A percentile compares a stretch with the other conserved stretches of the same genome.
Conservation (phyloP, 768 basidiomycete species). For the Mycena indigotica region DNA sequence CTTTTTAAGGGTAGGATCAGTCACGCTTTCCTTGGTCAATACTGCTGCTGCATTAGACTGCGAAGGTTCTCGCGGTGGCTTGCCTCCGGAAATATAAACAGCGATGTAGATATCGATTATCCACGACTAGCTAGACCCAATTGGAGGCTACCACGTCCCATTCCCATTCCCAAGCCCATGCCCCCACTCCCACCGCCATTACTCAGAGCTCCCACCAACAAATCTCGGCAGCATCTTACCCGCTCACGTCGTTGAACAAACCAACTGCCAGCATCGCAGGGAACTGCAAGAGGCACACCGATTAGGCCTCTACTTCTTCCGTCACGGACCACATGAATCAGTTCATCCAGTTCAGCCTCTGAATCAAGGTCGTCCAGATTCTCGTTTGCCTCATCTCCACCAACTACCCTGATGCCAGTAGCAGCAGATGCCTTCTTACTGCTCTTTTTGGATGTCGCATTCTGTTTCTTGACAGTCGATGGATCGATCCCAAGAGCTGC, state of each 20-base stretch:
- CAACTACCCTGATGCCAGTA: conserved; percentile 52
- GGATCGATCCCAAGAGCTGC: conserved; percentile 59
- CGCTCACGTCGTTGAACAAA: conserved; percentile 78
- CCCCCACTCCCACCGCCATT: conserved; percentile 40
- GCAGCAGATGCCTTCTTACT: conserved; percentile 63
- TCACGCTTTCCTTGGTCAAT: not conserved
- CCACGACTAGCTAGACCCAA: conserved; percentile 31
- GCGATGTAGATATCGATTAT: not conserved
- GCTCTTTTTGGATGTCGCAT: conserved; percentile 54
- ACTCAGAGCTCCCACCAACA: conserved; percentile 56
- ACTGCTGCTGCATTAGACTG: not conserved
- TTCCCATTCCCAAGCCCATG: conserved; percentile 31
- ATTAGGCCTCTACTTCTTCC: conserved; percentile 61
- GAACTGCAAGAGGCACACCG: conserved; percentile 68
- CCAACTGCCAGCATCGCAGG: conserved; percentile 77
- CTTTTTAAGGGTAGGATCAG: not conserved
- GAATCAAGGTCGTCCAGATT: conserved; percentile 82
- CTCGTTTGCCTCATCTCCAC: conserved; percentile 63
- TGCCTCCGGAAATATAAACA: too few relatives aligned
- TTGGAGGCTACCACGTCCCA: conserved; percentile 28
- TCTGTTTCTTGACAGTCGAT: conserved; percentile 45
- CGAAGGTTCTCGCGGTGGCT: not conserved
- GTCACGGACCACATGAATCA: conserved; percentile 61
- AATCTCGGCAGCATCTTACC: conserved; percentile 57
- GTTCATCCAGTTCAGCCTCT: conserved; percentile 79